Conservation (phyloP, 2,329 filamentous ascomycete genomes). For the Cladosporium sp. region DNA sequence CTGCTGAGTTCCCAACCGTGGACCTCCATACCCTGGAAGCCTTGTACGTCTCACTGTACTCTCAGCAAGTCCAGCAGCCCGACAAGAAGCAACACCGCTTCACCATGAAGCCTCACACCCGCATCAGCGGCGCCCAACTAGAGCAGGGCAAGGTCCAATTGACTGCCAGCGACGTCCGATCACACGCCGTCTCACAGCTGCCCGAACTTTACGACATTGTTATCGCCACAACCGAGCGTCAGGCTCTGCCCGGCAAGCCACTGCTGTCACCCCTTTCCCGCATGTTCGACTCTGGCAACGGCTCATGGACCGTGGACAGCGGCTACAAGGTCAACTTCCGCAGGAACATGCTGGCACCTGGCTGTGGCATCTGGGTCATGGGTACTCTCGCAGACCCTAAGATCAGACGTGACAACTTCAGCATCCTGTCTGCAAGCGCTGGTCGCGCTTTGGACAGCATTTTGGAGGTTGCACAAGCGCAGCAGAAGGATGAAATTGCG, state of each 20-base stretch:
- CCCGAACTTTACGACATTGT: conserved; percentile 19
- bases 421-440: conserved; percentile 20
- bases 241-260: conserved; percentile 14
- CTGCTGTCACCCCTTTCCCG: conserved; percentile 14
- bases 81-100: conserved; percentile 21
- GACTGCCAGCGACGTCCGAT: conserved; percentile 15
- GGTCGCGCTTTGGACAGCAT: conserved; percentile 17
- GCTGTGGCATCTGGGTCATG: conserved; percentile 23
- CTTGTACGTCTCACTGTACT: conserved; percentile 23
- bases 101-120: conserved; percentile 16
- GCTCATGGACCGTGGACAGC: conserved; percentile 17
- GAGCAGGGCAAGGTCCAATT: conserved; percentile 15
- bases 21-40: conserved; percentile 20
- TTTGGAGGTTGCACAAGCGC: conserved; percentile 13
- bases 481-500: conserved; percentile 3
- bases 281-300: conserved; percentile 17
- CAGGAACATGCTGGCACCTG: conserved; percentile 14
- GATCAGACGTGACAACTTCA: conserved; percentile 20
- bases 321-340: conserved; percentile 25
- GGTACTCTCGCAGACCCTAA: conserved; percentile 19
- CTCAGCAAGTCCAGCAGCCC: conserved; percentile 19
- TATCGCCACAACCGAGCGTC: conserved; percentile 21
- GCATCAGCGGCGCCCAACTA: conserved; percentile 15
- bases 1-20: conserved; percentile 16
- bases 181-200: conserved; percentile 13